Percentiles rank a stretch among this genome's conserved stretches.
These are phyloP conservation scores for Aspergillus steynii DNA, from an alignment of 495 filamentous ascomycete genomes.

Conservation along the genomic window DNA sequence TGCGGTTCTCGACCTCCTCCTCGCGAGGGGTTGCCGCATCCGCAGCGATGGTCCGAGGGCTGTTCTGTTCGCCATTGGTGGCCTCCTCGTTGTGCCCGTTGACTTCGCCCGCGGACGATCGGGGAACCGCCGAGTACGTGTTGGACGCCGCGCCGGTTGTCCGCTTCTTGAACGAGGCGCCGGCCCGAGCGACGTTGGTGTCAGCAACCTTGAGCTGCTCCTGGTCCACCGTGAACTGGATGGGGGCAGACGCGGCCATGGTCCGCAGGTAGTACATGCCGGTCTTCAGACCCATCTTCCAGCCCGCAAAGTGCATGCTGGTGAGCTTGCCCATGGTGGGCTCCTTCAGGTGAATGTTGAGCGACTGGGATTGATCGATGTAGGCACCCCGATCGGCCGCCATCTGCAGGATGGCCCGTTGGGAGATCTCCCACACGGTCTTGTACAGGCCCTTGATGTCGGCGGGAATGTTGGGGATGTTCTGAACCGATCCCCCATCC, in stretches of 20 bases:
- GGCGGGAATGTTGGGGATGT: constrained; percentile 90
- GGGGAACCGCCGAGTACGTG: constrained; percentile 58
- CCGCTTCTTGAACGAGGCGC: constrained; percentile 66
- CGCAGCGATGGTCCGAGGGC: constrained; percentile 66
- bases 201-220: constrained; percentile 89
- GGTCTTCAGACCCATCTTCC: constrained; percentile 98
- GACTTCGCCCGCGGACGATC: constrained; percentile 43
- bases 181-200: constrained; percentile 69
- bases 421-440: constrained; percentile 99
- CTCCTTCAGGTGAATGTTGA: constrained; percentile 99
- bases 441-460: constrained; percentile 98
- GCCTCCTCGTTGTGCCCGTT: constrained; percentile 40
- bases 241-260: constrained; percentile 92
- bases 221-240: constrained; percentile 99
- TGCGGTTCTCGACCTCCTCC: constrained; percentile 14
- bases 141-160: constrained; percentile 46
- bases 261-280: constrained; percentile 99
- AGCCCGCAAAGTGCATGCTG: constrained; percentile 98
- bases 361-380: constrained; percentile 97
- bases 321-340: constrained; percentile 99
- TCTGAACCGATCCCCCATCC: constrained; percentile 92
- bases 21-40: constrained; percentile 48
- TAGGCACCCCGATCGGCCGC: constrained; percentile 96
- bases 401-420: constrained; percentile 94
- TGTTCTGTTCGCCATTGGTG: constrained; percentile 54